Evolutionary conservation across 495 filamentous ascomycete species (phyloP), one percentile per base, ranked within the genome.

Genomic region (Penicillium chermesinum): DNA sequence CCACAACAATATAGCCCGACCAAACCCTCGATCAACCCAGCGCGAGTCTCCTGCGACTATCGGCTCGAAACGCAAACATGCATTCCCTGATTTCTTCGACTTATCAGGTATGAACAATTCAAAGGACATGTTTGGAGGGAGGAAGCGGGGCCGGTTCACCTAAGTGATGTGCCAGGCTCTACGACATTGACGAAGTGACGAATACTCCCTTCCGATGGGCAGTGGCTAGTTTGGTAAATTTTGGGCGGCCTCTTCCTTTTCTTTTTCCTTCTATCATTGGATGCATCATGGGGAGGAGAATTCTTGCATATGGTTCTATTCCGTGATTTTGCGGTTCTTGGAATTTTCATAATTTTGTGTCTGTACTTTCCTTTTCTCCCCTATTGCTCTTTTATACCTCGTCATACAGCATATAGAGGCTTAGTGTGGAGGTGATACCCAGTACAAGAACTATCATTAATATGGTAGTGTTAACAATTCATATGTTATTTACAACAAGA

Each of bases 41-140:
- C 63, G 70, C 54, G 53, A 64, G 53, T 44, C 67, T 40, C 54
- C 67, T 55, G 49, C 73, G 78, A 38, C 79, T 74, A 14, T 77
- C 58, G 89, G 90, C 0, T 84, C 84, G 20, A 96, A 96, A 67
- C 78, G 90, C 13, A 83, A 87, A 54, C 72, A 86, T 49, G 81
- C 85, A 35, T 78, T 89, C 32, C 78, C 79, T 2, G 90, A 96
- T 47, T 84, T 90, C 49, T 95, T 94, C 53, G 88, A 93, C 52
- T 64, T 96, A n/a, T 80, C 80, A 5, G 79, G 76, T 34, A 52
- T 87, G 32, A 74, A 79, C 18, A 78, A 85, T 50, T 75, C 76
- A 10, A 81, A 82, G 50, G 88, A 91, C 54, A 64, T 76, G 45
- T 77, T 77, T 61, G 83, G 82, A 25, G 78, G 81, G 17, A 78